Percentiles rank a stretch among this genome's conserved stretches.
phyloP scores from a whole-genome alignment of 257 asterid species.

The Ilex aquifolium region DNA sequence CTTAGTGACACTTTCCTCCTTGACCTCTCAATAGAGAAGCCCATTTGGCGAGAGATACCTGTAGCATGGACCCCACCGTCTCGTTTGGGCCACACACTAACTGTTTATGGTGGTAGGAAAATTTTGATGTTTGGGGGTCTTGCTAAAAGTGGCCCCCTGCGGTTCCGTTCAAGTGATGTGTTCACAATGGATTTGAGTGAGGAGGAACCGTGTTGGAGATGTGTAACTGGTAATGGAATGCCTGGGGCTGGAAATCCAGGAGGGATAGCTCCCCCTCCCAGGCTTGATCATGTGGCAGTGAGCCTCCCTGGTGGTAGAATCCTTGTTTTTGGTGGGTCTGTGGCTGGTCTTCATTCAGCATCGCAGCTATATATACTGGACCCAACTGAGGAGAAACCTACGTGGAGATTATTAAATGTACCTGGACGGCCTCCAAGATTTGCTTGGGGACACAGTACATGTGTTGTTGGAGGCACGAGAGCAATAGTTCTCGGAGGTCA shows the following conservation, averaged over 20 bases:
- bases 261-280: slow-evolving; percentile 90
- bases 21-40: slow-evolving; percentile 80
- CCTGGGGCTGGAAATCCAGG: slow-evolving; percentile 97
- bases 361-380: slow-evolving; percentile 89
- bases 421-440: slow-evolving; percentile 84
- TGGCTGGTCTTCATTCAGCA: slow-evolving; percentile 96
- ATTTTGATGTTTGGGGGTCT: slow-evolving; percentile 94
- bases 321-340: slow-evolving; percentile 85
- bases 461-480: slow-evolving; percentile 90
- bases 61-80: slow-evolving; percentile 90
- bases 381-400: slow-evolving; percentile 96
- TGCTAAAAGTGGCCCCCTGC: slow-evolving; percentile 73
- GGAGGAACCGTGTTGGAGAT: slow-evolving; percentile 87
- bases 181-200: slow-evolving; percentile 91
- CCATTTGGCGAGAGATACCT: slow-evolving; percentile 84
- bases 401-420: slow-evolving; percentile 88
- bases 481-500: slow-evolving; percentile 91
- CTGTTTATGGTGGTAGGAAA: slow-evolving; percentile 79
- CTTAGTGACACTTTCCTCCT: slow-evolving; percentile 81
- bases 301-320: slow-evolving; percentile 90
- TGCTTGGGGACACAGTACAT: slow-evolving; percentile 94
- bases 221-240: slow-evolving; percentile 87
- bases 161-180: slow-evolving; percentile 90
- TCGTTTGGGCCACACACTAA: slow-evolving; percentile 79
- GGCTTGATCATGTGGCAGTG: slow-evolving; percentile 94